Conservation (phyloP, 2,329 filamentous ascomycete genomes). For the Myriangium duriaei region DNA sequence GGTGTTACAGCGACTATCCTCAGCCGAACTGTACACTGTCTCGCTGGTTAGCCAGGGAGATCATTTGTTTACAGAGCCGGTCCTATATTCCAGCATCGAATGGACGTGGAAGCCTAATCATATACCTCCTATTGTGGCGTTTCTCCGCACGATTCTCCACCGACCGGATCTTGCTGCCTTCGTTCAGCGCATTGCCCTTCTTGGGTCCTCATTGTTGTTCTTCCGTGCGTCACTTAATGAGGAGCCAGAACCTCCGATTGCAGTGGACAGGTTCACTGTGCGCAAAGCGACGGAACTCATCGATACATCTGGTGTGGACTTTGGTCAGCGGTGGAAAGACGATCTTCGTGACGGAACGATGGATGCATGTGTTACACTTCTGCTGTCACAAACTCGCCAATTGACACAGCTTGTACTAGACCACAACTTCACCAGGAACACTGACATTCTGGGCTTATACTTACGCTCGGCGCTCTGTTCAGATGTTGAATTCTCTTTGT, state of each 20-base stretch:
- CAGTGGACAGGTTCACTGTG: neutral
- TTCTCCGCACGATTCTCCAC: neutral
- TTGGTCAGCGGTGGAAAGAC: neutral
- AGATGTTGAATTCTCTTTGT: neutral
- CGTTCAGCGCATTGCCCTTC: neutral
- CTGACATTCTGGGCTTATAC: neutral
- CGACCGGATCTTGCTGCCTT: neutral
- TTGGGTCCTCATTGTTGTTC: neutral
- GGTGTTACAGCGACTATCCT: no score
- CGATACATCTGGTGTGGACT: neutral
- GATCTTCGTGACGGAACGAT: neutral
- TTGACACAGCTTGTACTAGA: neutral
- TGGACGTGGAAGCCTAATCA: neutral
- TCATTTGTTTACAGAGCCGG: neutral
- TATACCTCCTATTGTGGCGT: neutral
- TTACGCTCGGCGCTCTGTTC: neutral
- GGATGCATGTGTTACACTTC: neutral
- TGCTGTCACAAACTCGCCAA: neutral
- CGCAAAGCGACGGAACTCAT: neutral
- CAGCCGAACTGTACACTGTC: neutral
- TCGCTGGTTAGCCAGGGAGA: neutral
- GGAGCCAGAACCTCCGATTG: neutral
- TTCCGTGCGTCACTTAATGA: no score
- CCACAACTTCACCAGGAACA: neutral
- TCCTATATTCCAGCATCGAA: neutral